A percentile compares a stretch with the other conserved stretches of the same genome.
Evolutionary conservation across 2,329 filamentous ascomycete species (phyloP).

Genomic region (Rhynchosporium agropyri): DNA sequence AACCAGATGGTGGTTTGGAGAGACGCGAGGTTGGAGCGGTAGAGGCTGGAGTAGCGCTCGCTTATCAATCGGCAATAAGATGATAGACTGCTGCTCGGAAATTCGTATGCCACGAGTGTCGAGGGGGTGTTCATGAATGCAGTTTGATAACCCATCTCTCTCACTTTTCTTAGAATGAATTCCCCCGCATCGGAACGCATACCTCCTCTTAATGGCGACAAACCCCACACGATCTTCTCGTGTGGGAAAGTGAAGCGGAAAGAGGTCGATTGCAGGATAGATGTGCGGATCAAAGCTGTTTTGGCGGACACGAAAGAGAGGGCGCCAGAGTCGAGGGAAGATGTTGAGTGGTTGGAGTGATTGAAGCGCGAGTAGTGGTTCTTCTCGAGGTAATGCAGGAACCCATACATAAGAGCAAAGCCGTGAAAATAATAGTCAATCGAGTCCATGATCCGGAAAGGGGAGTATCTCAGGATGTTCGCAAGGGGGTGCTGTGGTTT

Average conservation of each 20-base stretch:
- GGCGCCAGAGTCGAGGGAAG: slow-evolving; percentile 49
- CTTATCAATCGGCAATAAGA: neutral
- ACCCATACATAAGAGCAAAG: neutral
- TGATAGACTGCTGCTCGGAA: neutral
- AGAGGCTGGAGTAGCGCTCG: neutral
- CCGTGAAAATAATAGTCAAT: neutral
- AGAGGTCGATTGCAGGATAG: slow-evolving; percentile 11
- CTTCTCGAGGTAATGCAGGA: slow-evolving; percentile 6
- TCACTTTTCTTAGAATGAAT: slow-evolving; percentile 7
- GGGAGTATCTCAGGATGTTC: neutral
- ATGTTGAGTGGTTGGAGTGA: slow-evolving; percentile 16
- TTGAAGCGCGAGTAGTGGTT: neutral
- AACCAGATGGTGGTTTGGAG: neutral
- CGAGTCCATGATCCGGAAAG: neutral
- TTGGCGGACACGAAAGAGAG: slow-evolving; percentile 56
- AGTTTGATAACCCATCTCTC: neutral
- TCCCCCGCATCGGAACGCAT: slow-evolving; percentile 10
- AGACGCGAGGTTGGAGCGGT: slow-evolving; percentile 3
- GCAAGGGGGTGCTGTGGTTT: neutral
- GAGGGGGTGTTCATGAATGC: neutral
- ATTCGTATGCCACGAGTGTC: neutral
- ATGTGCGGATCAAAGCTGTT: slow-evolving; percentile 34
- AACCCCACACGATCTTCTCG: neutral
- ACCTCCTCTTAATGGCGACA: neutral
- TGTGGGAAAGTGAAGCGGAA: slow-evolving; percentile 12